Evolutionary conservation across 495 filamentous ascomycete genomes (phyloP).

Genomic region (Podospora pseudoanserina): DNA sequence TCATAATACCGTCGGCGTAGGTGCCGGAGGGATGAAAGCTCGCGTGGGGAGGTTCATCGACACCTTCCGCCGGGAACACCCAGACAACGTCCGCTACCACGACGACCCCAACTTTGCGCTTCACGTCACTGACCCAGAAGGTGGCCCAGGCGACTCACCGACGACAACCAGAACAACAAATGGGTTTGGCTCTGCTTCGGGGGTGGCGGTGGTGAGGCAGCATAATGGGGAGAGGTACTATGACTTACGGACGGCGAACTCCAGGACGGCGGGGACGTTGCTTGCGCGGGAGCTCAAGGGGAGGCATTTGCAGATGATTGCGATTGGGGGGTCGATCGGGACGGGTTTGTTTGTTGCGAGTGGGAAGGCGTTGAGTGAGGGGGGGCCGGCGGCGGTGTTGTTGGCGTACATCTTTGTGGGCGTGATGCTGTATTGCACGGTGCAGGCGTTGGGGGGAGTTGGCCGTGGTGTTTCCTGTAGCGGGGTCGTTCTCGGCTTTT

Average conservation of each 20-base stretch:
- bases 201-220: conserved; percentile 10
- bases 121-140: conserved; percentile 10
- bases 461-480: conserved; percentile 86
- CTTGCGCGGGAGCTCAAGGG: conserved; percentile 75
- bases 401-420: conserved; percentile 81
- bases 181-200: not conserved
- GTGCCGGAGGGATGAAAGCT: conserved; percentile 16
- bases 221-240: conserved; percentile 27
- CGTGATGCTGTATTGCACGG: conserved; percentile 84
- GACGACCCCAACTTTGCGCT: conserved; percentile 7
- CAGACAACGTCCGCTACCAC: conserved; percentile 1
- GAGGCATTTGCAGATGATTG: conserved; percentile 93
- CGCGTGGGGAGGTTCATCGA: conserved; percentile 26
- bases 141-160: not conserved
- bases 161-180: not conserved
- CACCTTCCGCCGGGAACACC: conserved; percentile 31
- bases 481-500: conserved; percentile 88
- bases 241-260: conserved; percentile 25
- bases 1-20: not conserved
- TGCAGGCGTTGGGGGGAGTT: conserved; percentile 92
- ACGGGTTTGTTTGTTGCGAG: conserved; percentile 91
- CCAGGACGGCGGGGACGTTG: conserved; percentile 29
- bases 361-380: conserved; percentile 68
- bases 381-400: conserved; percentile 82
- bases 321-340: conserved; percentile 92